Conservation (phyloP, 23 red algal genomes). For the Gracilaria gracilis region DNA sequence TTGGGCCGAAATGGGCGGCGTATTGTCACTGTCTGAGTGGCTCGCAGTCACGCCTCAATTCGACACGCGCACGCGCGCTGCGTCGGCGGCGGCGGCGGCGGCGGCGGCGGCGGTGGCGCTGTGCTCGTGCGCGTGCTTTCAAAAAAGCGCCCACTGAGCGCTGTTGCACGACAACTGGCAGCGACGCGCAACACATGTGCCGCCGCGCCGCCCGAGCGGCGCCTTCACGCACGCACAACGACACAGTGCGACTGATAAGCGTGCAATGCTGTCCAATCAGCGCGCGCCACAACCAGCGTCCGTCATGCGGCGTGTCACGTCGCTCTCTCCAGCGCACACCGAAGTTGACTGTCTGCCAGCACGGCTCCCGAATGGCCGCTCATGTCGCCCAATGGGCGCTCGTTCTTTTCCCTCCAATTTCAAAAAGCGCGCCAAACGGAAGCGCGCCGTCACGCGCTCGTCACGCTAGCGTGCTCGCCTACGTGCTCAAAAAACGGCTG, state of each 20-base stretch:
- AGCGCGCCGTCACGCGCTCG: slow-evolving; percentile 6
- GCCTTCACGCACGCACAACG: neutral
- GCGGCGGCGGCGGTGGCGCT: too few species aligned
- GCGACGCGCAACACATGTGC: neutral
- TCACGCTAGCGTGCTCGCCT: slow-evolving; percentile 42
- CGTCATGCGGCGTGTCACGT: neutral
- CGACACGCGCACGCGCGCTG: neutral
- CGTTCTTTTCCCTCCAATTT: slow-evolving; percentile 40
- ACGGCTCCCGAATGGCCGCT: neutral
- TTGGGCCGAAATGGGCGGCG: too few species aligned
- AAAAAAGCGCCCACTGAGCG: neutral
- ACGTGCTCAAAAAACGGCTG: slow-evolving; percentile 45
- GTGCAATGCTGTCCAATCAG: neutral
- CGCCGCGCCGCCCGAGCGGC: neutral
- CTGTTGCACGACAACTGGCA: neutral
- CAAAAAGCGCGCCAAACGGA: slow-evolving; percentile 39
- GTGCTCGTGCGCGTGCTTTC: neutral
- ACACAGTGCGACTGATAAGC: neutral
- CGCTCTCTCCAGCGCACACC: neutral
- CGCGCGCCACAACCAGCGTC: slow-evolving; percentile 3
- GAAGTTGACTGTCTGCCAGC: slow-evolving; percentile 22
- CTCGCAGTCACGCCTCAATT: slow-evolving; percentile 1
- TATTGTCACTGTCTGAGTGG: too few species aligned
- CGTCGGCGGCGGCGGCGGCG: too few species aligned
- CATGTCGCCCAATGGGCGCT: neutral